A percentile compares a stretch with the other conserved stretches of the same genome.
These are phyloP conservation scores for Cutaneotrichosporon cutaneum DNA, from an alignment of 1,284 basidiomycete genomes.

Conservation along the genomic window DNA sequence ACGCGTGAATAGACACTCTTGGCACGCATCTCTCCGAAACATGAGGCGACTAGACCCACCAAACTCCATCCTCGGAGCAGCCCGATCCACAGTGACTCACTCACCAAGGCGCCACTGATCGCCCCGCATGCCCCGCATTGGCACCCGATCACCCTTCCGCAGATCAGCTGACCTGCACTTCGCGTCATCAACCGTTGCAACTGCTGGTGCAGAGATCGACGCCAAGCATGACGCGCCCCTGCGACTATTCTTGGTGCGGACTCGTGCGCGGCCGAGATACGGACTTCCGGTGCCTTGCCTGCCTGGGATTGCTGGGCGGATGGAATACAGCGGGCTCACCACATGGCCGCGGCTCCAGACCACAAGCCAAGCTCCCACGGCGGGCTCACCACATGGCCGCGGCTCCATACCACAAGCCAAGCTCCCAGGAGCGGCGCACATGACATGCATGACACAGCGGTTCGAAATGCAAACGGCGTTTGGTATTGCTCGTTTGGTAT, in stretches of 20 bases:
- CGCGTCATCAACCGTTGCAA: not conserved
- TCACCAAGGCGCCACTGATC: too few species aligned
- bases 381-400: not conserved
- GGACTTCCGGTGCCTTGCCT: not conserved
- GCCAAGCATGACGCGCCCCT: not conserved
- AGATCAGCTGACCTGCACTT: not conserved
- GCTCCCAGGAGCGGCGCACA: too few species aligned
- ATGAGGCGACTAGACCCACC: too few species aligned
- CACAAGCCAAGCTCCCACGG: not conserved
- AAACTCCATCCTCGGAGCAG: too few species aligned
- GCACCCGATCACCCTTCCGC: too few species aligned
- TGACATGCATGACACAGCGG: too few species aligned
- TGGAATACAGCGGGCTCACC: not conserved
- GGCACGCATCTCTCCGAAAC: too few species aligned
- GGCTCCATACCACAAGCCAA: not conserved
- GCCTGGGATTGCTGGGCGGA: too few species aligned
- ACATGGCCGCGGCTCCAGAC: not conserved
- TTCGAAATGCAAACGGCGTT: not conserved
- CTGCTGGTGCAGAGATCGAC: not conserved
- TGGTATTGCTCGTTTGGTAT: not conserved
- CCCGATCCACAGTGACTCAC: too few species aligned
- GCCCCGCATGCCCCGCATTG: too few species aligned
- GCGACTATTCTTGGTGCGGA: not conserved
- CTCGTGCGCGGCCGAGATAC: conserved; percentile 2
- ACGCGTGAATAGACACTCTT: too few species aligned